Percentiles rank a stretch among this genome's conserved stretches.
These are phyloP conservation scores for Cyclotella cryptica DNA, from an alignment of 108 stramenopile genomes.

Conservation along the genomic window DNA sequence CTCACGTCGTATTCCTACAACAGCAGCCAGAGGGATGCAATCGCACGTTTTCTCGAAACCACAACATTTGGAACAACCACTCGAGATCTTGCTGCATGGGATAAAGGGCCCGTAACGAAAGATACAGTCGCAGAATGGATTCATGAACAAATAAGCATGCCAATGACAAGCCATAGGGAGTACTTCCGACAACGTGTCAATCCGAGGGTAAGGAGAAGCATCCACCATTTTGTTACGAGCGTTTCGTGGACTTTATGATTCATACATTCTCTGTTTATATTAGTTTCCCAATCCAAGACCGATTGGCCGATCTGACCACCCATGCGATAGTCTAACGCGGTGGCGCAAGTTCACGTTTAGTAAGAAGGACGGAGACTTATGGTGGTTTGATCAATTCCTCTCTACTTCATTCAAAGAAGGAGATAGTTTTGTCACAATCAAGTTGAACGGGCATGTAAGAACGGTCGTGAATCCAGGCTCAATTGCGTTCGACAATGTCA, in stretches of 20 bases:
- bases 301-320: conserved; percentile 43
- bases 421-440: conserved; percentile 41
- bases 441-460: conserved; percentile 51
- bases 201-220: conserved; percentile 35
- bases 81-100: conserved; percentile 28
- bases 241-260: not conserved
- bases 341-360: conserved; percentile 41
- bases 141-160: conserved; percentile 29
- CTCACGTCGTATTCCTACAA: conserved; percentile 41
- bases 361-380: conserved; percentile 38
- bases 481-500: conserved; percentile 10
- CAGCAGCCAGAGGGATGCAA: conserved; percentile 17
- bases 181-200: conserved; percentile 45
- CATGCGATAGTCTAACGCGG: conserved; percentile 28
- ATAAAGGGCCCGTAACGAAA: conserved; percentile 30
- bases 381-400: conserved; percentile 30
- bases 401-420: conserved; percentile 14
- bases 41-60: conserved; percentile 48
- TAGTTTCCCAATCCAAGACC: conserved; percentile 45
- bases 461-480: conserved; percentile 27
- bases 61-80: conserved; percentile 51
- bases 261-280: not conserved
- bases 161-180: conserved; percentile 37
- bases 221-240: not conserved
- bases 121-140: conserved; percentile 39